Evolutionary conservation across 331 rosid species (phyloP), one percentile per base, ranked within the genome.

Genomic region (Malus hybrid): DNA sequence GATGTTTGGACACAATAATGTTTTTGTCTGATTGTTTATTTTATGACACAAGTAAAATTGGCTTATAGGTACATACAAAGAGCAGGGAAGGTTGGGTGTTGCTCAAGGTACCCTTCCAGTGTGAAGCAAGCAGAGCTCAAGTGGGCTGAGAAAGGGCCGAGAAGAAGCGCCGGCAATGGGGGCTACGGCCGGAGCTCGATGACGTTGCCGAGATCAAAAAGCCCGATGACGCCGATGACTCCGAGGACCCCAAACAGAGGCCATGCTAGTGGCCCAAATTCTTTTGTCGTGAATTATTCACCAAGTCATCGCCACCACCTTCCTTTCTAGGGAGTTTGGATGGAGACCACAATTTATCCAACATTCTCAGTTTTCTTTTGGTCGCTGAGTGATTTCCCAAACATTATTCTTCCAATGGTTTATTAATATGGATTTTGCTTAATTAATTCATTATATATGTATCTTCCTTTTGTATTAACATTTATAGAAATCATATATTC

Each of bases 91-190:
- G 13, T 79, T 36, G 81, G 93, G 14, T 89, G 92, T 66, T 85
- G 73, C 10, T 85, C 87, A 78, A 83, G 91, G 83, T 91, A 86
- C 76, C 87, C 93, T 28, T 73, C 65, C 2, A 73, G 70, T 27
- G 32, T 87, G 86, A 93, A 84, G 88, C 87, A 82, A 32, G 85
- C 69, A 24, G 98, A 93, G 87, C 79, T 88, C 3, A 82, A 80
- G 69, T 93, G 97, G 96, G 93, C 91, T 0, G 97, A 89, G 89
- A 91, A 84, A 76, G 97, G 96, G 46, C 91, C 96, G 24, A 87
- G 86, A 13, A 88, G 86, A 52, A 89, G 54, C 3, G 81, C 80
- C 27, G 84, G 82, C 66, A 77, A 48, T 4, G 11, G 72, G 87
- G 87, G 80, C 5, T 72, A 72, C 56, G 80, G 88, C 22, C 71